Evolutionary conservation across 768 basidiomycete species (phyloP).

Genomic region (Galerina marginata): DNA sequence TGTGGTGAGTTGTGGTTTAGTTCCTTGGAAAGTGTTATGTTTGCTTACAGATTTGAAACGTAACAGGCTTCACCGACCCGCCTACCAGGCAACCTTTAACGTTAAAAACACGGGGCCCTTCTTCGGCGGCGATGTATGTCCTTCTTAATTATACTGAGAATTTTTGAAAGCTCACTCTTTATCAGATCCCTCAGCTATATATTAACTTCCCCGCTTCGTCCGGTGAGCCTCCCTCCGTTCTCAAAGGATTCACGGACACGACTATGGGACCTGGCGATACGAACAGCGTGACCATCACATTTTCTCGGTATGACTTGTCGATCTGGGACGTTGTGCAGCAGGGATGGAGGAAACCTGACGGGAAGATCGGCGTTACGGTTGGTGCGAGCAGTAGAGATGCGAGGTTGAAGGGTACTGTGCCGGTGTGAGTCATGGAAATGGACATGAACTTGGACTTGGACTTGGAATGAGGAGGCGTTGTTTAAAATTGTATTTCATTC

Average conservation of each 20-base stretch:
- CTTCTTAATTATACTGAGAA: neutral
- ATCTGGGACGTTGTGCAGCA: slow-evolving; percentile 79
- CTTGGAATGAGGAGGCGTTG: no score
- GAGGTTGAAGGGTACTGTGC: slow-evolving; percentile 52
- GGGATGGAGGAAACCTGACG: slow-evolving; percentile 75
- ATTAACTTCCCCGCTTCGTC: slow-evolving; percentile 66
- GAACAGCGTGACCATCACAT: slow-evolving; percentile 52
- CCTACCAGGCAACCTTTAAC: slow-evolving; percentile 64
- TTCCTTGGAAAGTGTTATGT: no score
- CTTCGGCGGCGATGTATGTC: slow-evolving; percentile 64
- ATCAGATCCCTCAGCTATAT: slow-evolving; percentile 77
- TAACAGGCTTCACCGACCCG: slow-evolving; percentile 58
- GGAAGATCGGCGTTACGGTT: slow-evolving; percentile 64
- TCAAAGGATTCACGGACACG: slow-evolving; percentile 73
- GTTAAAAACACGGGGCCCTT: slow-evolving; percentile 68
- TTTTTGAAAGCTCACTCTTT: neutral
- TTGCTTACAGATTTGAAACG: neutral
- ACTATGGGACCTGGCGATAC: slow-evolving; percentile 53
- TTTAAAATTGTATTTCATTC: no score
- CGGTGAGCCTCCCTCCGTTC: slow-evolving; percentile 72
- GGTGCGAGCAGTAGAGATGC: slow-evolving; percentile 74
- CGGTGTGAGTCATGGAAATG: slow-evolving; percentile 14
- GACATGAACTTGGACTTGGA: no score
- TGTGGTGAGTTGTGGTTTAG: slow-evolving; percentile 48
- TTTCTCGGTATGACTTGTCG: slow-evolving; percentile 74